phyloP scores from a whole-genome alignment of 2,329 filamentous ascomycete species.

The Fusarium sp. region DNA sequence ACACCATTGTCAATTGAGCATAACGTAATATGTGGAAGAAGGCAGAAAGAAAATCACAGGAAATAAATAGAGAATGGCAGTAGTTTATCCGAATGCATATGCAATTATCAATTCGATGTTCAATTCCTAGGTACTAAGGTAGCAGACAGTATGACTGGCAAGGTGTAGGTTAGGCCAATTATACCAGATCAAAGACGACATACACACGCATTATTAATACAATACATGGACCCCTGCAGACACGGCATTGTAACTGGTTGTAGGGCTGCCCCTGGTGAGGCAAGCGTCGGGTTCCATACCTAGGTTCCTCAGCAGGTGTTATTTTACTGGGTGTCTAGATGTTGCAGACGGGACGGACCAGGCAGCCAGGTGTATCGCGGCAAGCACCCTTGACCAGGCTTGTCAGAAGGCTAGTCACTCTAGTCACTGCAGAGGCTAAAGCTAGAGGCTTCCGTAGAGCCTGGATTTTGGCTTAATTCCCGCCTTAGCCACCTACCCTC shows the following conservation, averaged over 20 bases:
- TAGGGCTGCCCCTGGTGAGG: slow-evolving; percentile 25
- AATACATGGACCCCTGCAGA: slow-evolving; percentile 6
- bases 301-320: neutral
- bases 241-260: slow-evolving; percentile 11
- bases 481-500: neutral
- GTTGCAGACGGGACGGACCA: slow-evolving; percentile 27
- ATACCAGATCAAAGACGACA: too few relatives aligned
- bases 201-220: slow-evolving; percentile 10
- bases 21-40: neutral
- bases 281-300: neutral
- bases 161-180: neutral
- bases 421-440: neutral
- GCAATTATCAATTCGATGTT: too few relatives aligned
- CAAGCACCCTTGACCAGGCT: slow-evolving; percentile 19
- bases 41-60: neutral
- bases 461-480: slow-evolving; percentile 14
- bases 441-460: neutral
- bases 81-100: too few relatives aligned
- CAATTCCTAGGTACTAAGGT: too few relatives aligned
- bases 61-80: too few relatives aligned
- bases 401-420: neutral
- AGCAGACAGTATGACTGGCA: too few relatives aligned
- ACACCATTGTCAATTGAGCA: neutral
- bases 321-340: neutral
- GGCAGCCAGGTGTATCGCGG: slow-evolving; percentile 48